Conservation (phyloP, 2,329 filamentous ascomycete species). For the Botrytis sinoallii region DNA sequence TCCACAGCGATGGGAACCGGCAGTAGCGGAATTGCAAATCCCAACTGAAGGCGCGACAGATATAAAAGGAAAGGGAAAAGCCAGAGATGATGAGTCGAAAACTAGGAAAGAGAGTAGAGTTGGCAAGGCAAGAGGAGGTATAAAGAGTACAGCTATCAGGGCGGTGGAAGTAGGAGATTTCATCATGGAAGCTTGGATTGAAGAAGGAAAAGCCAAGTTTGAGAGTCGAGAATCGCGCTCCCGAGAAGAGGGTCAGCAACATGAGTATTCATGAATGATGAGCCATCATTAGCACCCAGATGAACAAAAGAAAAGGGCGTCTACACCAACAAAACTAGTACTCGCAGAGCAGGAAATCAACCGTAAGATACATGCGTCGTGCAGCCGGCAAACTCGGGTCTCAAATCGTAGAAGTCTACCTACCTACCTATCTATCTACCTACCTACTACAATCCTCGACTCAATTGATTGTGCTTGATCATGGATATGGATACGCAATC, state of each 20-base stretch:
- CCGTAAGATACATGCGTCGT: too few species aligned
- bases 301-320: background rate
- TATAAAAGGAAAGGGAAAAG: background rate
- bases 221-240: background rate
- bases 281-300: too few species aligned
- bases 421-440: too few species aligned
- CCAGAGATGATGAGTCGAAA: background rate
- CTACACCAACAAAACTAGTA: too few species aligned
- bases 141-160: constrained; percentile 58
- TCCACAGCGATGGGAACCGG: constrained; percentile 60
- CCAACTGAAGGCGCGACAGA: background rate
- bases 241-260: background rate
- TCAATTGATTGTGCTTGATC: too few species aligned
- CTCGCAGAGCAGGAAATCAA: too few species aligned
- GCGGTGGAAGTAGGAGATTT: constrained; percentile 63
- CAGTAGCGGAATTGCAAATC: constrained; percentile 43
- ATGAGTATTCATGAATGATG: background rate
- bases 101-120: constrained; percentile 25
- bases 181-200: constrained; percentile 66
- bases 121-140: constrained; percentile 46
- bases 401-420: too few species aligned
- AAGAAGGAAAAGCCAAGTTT: constrained; percentile 49
- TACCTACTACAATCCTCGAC: too few species aligned
- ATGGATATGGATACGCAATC: too few species aligned
- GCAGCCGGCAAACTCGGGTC: too few species aligned